Evolutionary conservation across 2,329 filamentous ascomycete species (phyloP), one percentile per base, ranked within the genome.

Genomic region (Talaromyces sp.): DNA sequence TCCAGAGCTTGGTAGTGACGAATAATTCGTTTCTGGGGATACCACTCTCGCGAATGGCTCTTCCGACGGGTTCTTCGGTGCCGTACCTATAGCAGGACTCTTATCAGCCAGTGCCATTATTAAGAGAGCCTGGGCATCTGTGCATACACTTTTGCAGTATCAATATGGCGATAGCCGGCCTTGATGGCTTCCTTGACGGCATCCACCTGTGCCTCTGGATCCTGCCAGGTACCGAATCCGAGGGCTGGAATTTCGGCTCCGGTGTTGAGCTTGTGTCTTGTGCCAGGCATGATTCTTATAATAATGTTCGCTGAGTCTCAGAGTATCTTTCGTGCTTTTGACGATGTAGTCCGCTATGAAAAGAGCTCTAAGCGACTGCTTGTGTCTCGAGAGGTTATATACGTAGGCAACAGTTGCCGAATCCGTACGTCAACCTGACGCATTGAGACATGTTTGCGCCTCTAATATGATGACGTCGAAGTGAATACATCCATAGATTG

Each of bases 1-100:
- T 89, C 87, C 87, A 89, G 40, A 90, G 78, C 75, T 90, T 91
- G 11, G 86, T 88, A 1, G 86, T 88, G 69, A 91, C 81, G 76
- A 90, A 91, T 68, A 91, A 78, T 64, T 90, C 82, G 51, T 86
- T 79, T 56, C 88, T 83, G 66, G 88, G 87, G 11, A 91, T 82
- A 56, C 88, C 83, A 86, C 89, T 69, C 82, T 79, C 11, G 87
- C 89, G 72, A 91, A 86, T 67, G 22, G 86, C 89, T 69, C 83
- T 78, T 13, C 88, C 90, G 0, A 90, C 88, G 62, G 89, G 87
- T 63, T 82, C 82, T 74, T 90, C 89, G 65, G 89, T 91, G 64
- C 82, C 81, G 72, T 90, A 90, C 73, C 78, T 81, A 45, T 27
- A 36, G 19, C n/a, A 36, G 3, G 17, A n/a, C 6, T 19, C 8